phyloP scores from a whole-genome alignment of 2,329 filamentous ascomycete species.

The Emydomyces testavorans region DNA sequence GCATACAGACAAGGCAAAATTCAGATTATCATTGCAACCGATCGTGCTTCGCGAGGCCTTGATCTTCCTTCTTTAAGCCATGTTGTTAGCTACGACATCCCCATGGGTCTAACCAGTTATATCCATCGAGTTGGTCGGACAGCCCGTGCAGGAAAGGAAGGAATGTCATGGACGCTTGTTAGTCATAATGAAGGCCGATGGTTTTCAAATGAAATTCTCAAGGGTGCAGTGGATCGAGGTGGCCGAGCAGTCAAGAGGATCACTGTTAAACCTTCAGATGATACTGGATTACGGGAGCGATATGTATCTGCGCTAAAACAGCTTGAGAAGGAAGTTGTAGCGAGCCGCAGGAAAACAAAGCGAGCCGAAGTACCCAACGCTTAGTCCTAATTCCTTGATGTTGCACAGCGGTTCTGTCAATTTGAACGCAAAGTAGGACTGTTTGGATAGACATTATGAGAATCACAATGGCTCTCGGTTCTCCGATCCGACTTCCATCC shows the following conservation, averaged over 20 bases:
- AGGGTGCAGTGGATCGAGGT: slow-evolving; percentile 29
- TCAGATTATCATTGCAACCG: slow-evolving; percentile 74
- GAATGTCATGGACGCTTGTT: slow-evolving; percentile 77
- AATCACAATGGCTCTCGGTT: too few relatives aligned
- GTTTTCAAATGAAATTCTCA: slow-evolving; percentile 79
- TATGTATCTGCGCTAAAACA: slow-evolving; percentile 28
- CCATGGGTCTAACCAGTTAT: slow-evolving; percentile 67
- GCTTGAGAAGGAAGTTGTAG: slow-evolving; percentile 31
- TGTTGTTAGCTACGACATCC: slow-evolving; percentile 90
- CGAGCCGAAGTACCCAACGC: neutral
- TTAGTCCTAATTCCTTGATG: too few relatives aligned
- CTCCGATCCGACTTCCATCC: too few relatives aligned
- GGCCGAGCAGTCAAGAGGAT: slow-evolving; percentile 23
- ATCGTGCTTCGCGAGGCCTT: slow-evolving; percentile 83
- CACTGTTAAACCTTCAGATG: slow-evolving; percentile 22
- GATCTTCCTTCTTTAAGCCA: slow-evolving; percentile 69
- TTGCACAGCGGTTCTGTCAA: too few relatives aligned
- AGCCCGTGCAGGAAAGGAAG: slow-evolving; percentile 63
- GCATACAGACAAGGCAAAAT: slow-evolving; percentile 53
- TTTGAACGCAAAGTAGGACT: too few relatives aligned
- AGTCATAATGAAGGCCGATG: slow-evolving; percentile 72
- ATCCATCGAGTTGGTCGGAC: slow-evolving; percentile 88
- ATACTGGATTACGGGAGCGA: slow-evolving; percentile 22
- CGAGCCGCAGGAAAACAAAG: neutral
- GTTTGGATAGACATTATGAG: too few relatives aligned